Base-by-base conservation (phyloP, 2,329 filamentous ascomycete species). In the Ceratocystis cubensis region DNA sequence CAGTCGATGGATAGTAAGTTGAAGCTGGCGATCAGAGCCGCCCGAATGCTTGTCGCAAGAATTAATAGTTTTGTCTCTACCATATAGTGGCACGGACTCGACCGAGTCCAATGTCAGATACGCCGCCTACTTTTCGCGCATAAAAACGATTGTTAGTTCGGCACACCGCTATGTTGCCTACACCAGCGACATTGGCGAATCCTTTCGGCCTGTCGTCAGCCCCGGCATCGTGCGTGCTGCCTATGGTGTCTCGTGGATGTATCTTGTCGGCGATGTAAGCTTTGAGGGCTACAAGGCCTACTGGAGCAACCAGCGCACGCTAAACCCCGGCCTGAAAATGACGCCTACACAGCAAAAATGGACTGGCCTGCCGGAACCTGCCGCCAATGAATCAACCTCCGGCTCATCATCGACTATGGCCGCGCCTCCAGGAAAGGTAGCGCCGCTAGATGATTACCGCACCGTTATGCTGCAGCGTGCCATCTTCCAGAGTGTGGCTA, bases 211-310 rank as follows among this genome's bases (percentile, higher is more conserved):
- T 0, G 83, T 99, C 48, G 92, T 93, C 3, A 92, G 96, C 74
- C 93, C 91, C 0, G 86, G 82, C 72, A 77, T 95, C 2, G 88
- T 99, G 10, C 84, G 87, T 68, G 80, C 84, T 61, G 94, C 94
- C 5, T 99, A 99, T 73, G 93, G 84, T 62, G 80, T 99, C 53
- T 96, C 90, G 1, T 97, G 94, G 94, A 80, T 88, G 10, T 99
- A 99, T 73, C 83, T 99, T 25, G 76, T 91, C 15, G 93, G 94
- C 62, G 94, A 99, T 73, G 93, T 97, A 61, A 82, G 83, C 44
- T 87, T 96, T 73, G 94, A 99, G 76, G 93, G 94, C 5, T 97
- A 96, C 80, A 96, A 96, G 74, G 88, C 93, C 6, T 97, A 96
- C 75, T 83, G 88, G 75, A 84, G 88, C 66, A 97, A 99, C 74